phyloP scores from a whole-genome alignment of 2,329 filamentous ascomycete species.

The Cryphonectria japonica region DNA sequence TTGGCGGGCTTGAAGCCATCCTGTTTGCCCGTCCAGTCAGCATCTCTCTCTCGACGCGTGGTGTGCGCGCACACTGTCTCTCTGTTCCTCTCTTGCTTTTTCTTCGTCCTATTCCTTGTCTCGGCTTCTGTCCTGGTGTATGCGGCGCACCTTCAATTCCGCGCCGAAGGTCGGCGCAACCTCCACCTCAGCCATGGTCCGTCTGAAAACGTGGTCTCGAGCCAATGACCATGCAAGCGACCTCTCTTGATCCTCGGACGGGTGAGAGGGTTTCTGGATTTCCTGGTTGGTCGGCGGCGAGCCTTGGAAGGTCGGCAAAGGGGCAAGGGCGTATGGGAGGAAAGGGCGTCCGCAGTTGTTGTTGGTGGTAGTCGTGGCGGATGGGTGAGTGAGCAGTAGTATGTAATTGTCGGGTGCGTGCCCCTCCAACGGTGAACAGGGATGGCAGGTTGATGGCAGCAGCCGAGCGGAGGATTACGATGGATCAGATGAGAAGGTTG shows the following conservation, averaged over 20 bases:
- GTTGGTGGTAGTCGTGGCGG: not conserved
- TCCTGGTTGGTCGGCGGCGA: not conserved
- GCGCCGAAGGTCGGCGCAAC: constrained; percentile 85
- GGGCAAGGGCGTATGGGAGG: not conserved
- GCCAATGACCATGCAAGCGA: constrained; percentile 27
- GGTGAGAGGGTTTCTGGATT: not conserved
- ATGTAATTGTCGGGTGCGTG: constrained; percentile 5
- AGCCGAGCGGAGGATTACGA: constrained; percentile 8
- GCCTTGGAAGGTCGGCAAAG: constrained; percentile 10
- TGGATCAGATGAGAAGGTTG: not conserved
- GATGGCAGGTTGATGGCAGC: constrained; percentile 12
- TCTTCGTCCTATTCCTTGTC: not conserved
- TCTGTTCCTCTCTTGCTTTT: not conserved
- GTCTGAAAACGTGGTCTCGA: constrained; percentile 29
- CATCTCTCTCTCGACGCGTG: not conserved
- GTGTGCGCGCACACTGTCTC: not conserved
- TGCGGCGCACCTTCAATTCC: constrained; percentile 78
- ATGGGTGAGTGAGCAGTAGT: not conserved
- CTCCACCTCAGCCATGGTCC: constrained; percentile 79
- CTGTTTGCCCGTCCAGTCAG: constrained; percentile 49
- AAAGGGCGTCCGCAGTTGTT: constrained; percentile 7
- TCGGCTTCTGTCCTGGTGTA: constrained; percentile 1
- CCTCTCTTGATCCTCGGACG: not conserved
- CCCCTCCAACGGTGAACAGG: constrained; percentile 25
- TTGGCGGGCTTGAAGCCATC: constrained; percentile 97